Percentiles rank a stretch among this genome's conserved stretches.
Evolutionary conservation across 441 rosid species (phyloP).

Genomic region (Gossypium lobatum): DNA sequence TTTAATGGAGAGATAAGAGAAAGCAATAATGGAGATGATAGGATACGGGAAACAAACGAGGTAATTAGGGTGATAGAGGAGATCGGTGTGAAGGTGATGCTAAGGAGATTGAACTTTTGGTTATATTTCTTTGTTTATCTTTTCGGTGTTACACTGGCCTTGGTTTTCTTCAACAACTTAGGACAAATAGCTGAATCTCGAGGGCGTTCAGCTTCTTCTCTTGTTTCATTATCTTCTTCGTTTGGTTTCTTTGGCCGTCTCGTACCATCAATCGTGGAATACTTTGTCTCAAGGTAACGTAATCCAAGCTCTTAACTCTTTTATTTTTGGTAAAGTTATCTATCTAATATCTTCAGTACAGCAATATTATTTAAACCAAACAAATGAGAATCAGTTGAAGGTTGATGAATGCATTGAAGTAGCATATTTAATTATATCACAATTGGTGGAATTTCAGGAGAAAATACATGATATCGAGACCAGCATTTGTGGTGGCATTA

Average conservation of each 20-base stretch:
- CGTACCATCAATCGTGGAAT: constrained; percentile 66
- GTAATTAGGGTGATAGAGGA: constrained; percentile 43
- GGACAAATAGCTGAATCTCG: constrained; percentile 92
- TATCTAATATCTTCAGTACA: background rate
- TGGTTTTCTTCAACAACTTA: constrained; percentile 71
- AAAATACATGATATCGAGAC: constrained; percentile 38
- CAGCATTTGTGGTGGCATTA: constrained; percentile 49
- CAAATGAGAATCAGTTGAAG: background rate
- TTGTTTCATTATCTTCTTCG: constrained; percentile 74
- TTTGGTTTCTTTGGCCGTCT: constrained; percentile 92
- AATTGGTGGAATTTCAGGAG: constrained; percentile 27
- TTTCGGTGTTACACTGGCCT: constrained; percentile 65
- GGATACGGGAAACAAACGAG: background rate
- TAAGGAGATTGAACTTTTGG: constrained; percentile 63
- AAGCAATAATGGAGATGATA: background rate
- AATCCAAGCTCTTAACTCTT: background rate
- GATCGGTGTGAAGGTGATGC: constrained; percentile 52
- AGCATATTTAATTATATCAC: background rate
- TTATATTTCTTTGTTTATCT: constrained; percentile 61
- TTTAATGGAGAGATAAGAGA: background rate
- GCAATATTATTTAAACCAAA: background rate
- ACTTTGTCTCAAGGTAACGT: constrained; percentile 52
- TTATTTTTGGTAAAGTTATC: background rate
- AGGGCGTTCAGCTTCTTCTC: constrained; percentile 47
- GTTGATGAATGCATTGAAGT: background rate